These are phyloP conservation scores for Kwoniella sp. DNA, from an alignment of 768 basidiomycete species.

Conservation along the genomic window DNA sequence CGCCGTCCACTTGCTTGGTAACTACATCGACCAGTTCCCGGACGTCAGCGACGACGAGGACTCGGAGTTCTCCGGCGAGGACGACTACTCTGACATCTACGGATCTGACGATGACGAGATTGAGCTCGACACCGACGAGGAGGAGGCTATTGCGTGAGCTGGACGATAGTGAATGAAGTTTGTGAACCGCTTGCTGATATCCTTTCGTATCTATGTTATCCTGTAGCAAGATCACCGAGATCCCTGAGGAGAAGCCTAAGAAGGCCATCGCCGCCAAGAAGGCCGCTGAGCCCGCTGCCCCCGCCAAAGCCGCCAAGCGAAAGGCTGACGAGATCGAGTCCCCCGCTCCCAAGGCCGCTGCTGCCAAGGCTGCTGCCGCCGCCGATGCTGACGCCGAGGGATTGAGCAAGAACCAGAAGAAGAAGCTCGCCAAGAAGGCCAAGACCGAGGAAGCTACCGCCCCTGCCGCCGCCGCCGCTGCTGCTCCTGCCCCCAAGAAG, in stretches of 20 bases:
- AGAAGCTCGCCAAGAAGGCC: conserved; percentile 69
- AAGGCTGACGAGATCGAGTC: conserved; percentile 67
- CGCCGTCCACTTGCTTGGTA: conserved; percentile 76
- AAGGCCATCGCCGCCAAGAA: conserved; percentile 34
- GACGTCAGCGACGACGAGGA: conserved; percentile 73
- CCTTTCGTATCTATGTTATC: not conserved
- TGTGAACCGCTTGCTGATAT: not conserved
- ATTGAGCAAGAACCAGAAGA: conserved; percentile 64
- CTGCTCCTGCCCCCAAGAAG: conserved; percentile 15
- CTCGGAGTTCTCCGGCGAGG: conserved; percentile 67
- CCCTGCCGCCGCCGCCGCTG: conserved; percentile 22
- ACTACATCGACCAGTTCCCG: conserved; percentile 66
- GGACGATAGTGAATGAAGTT: too few relatives aligned
- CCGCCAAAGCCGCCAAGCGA: conserved; percentile 63
- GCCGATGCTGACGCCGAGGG: conserved; percentile 32
- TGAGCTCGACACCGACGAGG: conserved; percentile 63
- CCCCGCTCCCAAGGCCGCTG: conserved; percentile 36
- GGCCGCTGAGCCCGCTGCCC: conserved; percentile 26
- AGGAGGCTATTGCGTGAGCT: conserved; percentile 54
- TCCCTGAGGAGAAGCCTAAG: conserved; percentile 29
- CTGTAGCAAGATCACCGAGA: conserved; percentile 46
- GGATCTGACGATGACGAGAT: conserved; percentile 69
- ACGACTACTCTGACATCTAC: conserved; percentile 63
- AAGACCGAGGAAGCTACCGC: conserved; percentile 62
- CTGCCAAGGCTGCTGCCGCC: conserved; percentile 48